phyloP scores from a whole-genome alignment of 2,329 filamentous ascomycete species.

The Hypoxylon sp. region DNA sequence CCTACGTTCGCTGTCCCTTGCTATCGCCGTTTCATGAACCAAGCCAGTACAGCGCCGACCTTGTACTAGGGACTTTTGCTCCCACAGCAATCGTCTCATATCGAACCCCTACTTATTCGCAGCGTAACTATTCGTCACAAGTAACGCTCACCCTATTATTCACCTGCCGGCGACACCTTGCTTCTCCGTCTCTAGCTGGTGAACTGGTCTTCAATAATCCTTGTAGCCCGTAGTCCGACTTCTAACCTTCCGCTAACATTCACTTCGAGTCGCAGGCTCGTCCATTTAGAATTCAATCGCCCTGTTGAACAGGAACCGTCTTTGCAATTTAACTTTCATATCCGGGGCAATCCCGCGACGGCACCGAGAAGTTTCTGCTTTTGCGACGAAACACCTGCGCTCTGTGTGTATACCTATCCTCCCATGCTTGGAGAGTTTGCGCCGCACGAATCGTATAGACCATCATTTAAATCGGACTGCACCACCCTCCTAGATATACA shows the following conservation, averaged over 20 bases:
- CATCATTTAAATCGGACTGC: constrained; percentile 13
- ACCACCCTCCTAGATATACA: constrained; percentile 5
- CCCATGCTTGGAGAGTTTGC: constrained; percentile 33
- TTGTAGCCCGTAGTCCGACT: constrained; percentile 13
- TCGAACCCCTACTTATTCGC: constrained; percentile 20
- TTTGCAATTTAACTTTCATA: constrained; percentile 17
- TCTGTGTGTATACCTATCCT: constrained; percentile 15
- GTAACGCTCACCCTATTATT: constrained; percentile 21
- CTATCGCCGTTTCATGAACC: constrained; percentile 40
- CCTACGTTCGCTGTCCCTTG: constrained; percentile 26
- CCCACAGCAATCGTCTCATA: constrained; percentile 42
- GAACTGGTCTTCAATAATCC: constrained; percentile 19
- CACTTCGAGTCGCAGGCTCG: constrained; percentile 5
- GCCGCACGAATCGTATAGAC: constrained; percentile 18
- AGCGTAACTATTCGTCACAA: constrained; percentile 30
- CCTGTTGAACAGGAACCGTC: constrained; percentile 10
- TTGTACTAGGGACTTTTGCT: constrained; percentile 36
- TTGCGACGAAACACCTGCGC: constrained; percentile 8
- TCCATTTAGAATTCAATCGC: constrained; percentile 23
- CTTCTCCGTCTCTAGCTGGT: constrained; percentile 2
- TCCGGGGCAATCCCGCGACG: constrained; percentile 5
- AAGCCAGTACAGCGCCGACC: constrained; percentile 16
- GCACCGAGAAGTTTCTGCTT: constrained; percentile 1
- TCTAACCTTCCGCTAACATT: constrained; percentile 17
- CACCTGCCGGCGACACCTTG: constrained; percentile 6